These are phyloP conservation scores for Pleomassaria siparia DNA, from an alignment of 2,329 filamentous ascomycete species.

Conservation along the genomic window DNA sequence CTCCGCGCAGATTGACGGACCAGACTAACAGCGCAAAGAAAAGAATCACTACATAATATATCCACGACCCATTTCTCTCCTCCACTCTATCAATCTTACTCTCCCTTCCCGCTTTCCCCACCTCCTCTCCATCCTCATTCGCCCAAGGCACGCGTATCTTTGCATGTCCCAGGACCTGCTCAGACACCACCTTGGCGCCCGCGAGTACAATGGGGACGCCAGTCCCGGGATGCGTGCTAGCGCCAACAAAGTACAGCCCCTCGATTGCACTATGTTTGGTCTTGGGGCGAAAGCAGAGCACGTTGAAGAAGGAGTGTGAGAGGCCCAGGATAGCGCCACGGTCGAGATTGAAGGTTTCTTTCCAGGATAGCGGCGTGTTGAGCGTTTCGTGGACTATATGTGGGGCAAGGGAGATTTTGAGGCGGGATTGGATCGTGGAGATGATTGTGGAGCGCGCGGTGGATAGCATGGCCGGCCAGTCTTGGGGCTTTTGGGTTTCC, in stretches of 20 bases:
- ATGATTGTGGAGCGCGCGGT: conserved; percentile 64
- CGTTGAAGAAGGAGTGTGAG: conserved; percentile 73
- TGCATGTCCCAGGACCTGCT: conserved; percentile 51
- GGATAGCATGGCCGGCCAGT: conserved; percentile 63
- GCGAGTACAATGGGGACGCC: conserved; percentile 74
- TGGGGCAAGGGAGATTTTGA: conserved; percentile 55
- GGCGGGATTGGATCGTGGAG: conserved; percentile 61
- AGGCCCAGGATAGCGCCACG: conserved; percentile 73
- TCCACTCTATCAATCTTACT: conserved; percentile 20
- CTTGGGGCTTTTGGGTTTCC: too few relatives aligned
- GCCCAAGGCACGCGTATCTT: conserved; percentile 46
- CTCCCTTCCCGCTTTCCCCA: conserved; percentile 2
- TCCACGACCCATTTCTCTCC: conserved; percentile 13
- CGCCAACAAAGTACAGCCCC: conserved; percentile 70
- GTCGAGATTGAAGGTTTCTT: conserved; percentile 70
- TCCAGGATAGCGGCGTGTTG: conserved; percentile 68
- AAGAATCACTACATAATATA: conserved; percentile 18
- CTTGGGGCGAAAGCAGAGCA: conserved; percentile 65
- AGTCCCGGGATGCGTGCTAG: conserved; percentile 74
- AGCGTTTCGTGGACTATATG: conserved; percentile 62
- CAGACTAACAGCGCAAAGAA: conserved; percentile 9
- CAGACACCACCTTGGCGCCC: conserved; percentile 64
- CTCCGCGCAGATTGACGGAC: neutral
- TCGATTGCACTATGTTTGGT: conserved; percentile 56
- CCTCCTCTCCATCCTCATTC: conserved; percentile 14